Conservation (phyloP, 192 early-diverging fungal species). For the Jimgerdemannia lactiflua region DNA sequence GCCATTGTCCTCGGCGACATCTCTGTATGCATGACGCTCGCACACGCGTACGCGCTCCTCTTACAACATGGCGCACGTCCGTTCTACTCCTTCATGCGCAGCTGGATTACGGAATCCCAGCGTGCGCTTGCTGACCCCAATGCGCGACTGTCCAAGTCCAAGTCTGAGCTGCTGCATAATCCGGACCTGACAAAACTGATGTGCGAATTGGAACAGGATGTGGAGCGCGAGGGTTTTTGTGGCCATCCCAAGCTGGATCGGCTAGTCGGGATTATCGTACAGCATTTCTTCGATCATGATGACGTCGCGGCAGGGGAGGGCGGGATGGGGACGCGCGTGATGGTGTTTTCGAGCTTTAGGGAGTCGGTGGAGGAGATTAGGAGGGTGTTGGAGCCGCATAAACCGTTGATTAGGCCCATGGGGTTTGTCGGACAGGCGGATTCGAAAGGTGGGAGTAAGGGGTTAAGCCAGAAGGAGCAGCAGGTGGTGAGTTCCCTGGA, state of each 20-base stretch:
- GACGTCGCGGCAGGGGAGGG: slow-evolving; percentile 13
- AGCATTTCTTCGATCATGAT: slow-evolving; percentile 62
- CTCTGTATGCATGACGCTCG: slow-evolving; percentile 22
- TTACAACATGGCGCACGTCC: slow-evolving; percentile 42
- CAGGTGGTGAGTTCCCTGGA: slow-evolving; percentile 47
- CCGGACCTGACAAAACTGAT: slow-evolving; percentile 38
- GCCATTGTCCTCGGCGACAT: slow-evolving; percentile 17
- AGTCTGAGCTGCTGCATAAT: slow-evolving; percentile 29
- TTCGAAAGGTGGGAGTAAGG: slow-evolving; percentile 54
- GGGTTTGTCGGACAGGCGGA: slow-evolving; percentile 82
- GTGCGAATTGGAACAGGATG: slow-evolving; percentile 25
- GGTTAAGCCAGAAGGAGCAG: slow-evolving; percentile 85
- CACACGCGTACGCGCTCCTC: slow-evolving; percentile 41
- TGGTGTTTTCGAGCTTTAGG: slow-evolving; percentile 84
- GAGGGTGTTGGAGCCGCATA: slow-evolving; percentile 52
- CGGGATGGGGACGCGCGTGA: slow-evolving; percentile 54
- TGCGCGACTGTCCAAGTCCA: slow-evolving; percentile 19
- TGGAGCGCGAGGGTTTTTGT: slow-evolving; percentile 40
- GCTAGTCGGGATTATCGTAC: slow-evolving; percentile 56
- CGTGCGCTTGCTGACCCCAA: slow-evolving; percentile 7
- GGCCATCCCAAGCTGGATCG: slow-evolving; percentile 84
- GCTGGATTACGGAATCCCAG: slow-evolving; percentile 14
- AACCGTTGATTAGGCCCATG: slow-evolving; percentile 65
- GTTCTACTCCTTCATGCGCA: slow-evolving; percentile 40
- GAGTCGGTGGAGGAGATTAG: slow-evolving; percentile 87